phyloP scores from a whole-genome alignment of 177 flowering plant genomes.

The Vitis hybrid region DNA sequence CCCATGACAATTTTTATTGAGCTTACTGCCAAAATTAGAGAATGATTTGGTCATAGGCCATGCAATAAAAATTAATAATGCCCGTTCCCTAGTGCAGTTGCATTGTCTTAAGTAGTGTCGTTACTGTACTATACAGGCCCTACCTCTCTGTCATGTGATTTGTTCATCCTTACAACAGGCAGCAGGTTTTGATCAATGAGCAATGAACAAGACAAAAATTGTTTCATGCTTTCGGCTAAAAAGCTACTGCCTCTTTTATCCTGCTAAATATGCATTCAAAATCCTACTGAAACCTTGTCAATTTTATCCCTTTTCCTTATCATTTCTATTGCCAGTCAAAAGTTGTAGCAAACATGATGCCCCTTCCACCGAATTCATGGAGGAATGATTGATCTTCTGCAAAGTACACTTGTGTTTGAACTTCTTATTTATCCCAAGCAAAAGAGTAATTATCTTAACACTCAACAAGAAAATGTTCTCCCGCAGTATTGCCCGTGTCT shows the following conservation, averaged over 20 bases:
- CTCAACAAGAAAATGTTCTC: neutral
- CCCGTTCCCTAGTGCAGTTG: neutral
- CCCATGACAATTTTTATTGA: neutral
- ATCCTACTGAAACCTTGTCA: too few species aligned
- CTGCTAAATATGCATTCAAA: too few species aligned
- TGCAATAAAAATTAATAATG: neutral
- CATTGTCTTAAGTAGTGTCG: neutral
- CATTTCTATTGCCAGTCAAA: neutral
- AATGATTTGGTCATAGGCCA: neutral
- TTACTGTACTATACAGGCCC: neutral
- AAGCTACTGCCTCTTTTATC: neutral
- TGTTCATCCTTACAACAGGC: neutral
- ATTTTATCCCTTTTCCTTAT: too few species aligned
- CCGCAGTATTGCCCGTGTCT: too few species aligned
- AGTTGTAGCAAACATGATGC: neutral
- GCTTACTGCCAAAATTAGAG: neutral
- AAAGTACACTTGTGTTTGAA: neutral
- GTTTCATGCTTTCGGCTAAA: neutral
- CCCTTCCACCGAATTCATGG: neutral
- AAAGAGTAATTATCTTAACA: too few species aligned
- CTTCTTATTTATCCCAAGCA: neutral
- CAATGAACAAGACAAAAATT: neutral
- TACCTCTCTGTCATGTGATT: neutral
- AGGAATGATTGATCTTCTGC: neutral
- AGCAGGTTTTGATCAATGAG: neutral